A percentile compares a stretch with the other conserved stretches of the same genome.
Conservation (phyloP, 768 basidiomycete genomes). For the Leccinellum rugosiceps region DNA sequence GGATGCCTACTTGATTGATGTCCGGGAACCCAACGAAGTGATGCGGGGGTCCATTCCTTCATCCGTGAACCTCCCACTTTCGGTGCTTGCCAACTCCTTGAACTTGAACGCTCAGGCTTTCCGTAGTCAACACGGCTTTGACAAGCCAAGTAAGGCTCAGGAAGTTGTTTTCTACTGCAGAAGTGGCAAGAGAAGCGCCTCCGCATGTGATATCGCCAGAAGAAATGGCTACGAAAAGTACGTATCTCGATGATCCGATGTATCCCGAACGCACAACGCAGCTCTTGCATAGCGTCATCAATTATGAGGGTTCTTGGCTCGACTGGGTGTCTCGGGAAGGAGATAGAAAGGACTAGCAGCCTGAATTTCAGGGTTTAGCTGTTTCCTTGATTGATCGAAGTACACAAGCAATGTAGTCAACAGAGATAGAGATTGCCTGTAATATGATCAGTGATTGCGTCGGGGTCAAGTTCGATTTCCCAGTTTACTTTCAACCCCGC, state of each 20-base stretch:
- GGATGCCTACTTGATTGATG: slow-evolving; percentile 78
- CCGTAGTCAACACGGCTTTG: slow-evolving; percentile 63
- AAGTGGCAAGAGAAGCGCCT: slow-evolving; percentile 78
- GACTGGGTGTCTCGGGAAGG: slow-evolving; percentile 70
- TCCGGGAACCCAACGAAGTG: slow-evolving; percentile 91
- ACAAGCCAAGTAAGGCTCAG: slow-evolving; percentile 66
- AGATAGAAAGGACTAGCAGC: slow-evolving; percentile 33
- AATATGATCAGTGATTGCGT: neutral
- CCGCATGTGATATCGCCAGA: slow-evolving; percentile 79
- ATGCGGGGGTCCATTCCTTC: slow-evolving; percentile 91
- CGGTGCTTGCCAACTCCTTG: slow-evolving; percentile 67
- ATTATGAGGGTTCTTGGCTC: slow-evolving; percentile 86
- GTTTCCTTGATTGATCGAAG: neutral
- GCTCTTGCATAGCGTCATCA: slow-evolving; percentile 45
- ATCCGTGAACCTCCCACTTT: slow-evolving; percentile 85
- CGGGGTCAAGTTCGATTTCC: neutral
- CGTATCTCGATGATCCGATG: slow-evolving; percentile 22
- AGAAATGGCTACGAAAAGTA: slow-evolving; percentile 81
- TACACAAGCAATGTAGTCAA: neutral
- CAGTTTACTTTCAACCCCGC: neutral
- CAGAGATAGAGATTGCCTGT: neutral
- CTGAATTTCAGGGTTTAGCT: neutral
- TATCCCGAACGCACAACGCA: neutral
- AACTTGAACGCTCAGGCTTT: slow-evolving; percentile 55
- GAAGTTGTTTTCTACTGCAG: slow-evolving; percentile 89